These are phyloP conservation scores for Candida namnaoensis DNA, from an alignment of 805 yeast species.

Conservation along the genomic window DNA sequence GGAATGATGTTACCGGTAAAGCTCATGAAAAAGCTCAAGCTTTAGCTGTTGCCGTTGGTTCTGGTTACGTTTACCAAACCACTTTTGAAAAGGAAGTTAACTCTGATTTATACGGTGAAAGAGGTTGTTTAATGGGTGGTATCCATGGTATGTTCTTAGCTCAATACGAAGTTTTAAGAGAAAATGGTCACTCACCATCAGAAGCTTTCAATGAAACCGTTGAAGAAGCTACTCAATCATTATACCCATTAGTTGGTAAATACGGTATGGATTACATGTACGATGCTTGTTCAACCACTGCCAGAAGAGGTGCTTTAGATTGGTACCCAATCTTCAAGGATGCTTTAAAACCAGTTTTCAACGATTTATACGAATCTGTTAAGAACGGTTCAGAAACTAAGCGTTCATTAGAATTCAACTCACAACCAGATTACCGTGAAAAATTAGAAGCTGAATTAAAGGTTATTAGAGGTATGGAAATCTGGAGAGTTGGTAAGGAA, in stretches of 20 bases:
- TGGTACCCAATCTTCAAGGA: constrained; percentile 99
- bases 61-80: constrained; percentile 99
- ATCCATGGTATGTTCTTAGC: constrained; percentile 99
- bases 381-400: constrained; percentile 95
- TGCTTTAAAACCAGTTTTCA: constrained; percentile 97
- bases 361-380: constrained; percentile 90
- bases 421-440: constrained; percentile 95
- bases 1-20: constrained; percentile 98
- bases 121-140: constrained; percentile 99
- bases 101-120: constrained; percentile 99
- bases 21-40: constrained; percentile 99
- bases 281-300: constrained; percentile 99
- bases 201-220: constrained; percentile 99
- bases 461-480: constrained; percentile 93
- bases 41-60: constrained; percentile 97
- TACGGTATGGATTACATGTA: constrained; percentile 99
- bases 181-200: constrained; percentile 99
- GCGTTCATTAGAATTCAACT: constrained; percentile 98
- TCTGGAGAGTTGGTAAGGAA: constrained; percentile 99
- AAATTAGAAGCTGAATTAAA: constrained; percentile 90
- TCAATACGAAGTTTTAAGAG: constrained; percentile 99
- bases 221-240: constrained; percentile 99
- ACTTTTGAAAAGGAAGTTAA: constrained; percentile 98
- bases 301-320: constrained; percentile 99
- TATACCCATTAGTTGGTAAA: constrained; percentile 97